phyloP scores from a whole-genome alignment of 2,329 filamentous ascomycete species.

The Colletotrichum paranaense region DNA sequence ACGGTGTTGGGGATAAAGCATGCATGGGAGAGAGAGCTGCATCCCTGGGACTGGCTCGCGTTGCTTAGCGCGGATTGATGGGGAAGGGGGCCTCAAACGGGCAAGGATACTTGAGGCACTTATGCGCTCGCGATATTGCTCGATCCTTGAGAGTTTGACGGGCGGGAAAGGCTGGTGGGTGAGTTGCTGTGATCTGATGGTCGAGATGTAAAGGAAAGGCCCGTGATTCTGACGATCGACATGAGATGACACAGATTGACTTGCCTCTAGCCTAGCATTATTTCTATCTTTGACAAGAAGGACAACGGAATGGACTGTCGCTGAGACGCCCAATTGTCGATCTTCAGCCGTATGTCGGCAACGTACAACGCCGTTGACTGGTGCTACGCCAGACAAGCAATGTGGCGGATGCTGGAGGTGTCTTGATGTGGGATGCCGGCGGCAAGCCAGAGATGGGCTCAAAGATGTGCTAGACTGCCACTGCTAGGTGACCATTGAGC shows the following conservation, averaged over 20 bases:
- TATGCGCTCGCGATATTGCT: background rate
- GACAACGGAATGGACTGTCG: background rate
- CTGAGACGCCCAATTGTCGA: background rate
- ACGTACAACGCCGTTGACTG: background rate
- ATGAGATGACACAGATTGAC: background rate
- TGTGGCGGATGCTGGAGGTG: background rate
- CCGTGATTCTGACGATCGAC: background rate
- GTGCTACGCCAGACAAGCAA: background rate
- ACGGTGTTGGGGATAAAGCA: background rate
- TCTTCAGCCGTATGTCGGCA: background rate
- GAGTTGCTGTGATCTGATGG: background rate
- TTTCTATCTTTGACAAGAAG: background rate
- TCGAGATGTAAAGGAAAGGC: background rate
- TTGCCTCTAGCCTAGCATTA: background rate
- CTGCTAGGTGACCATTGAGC: background rate
- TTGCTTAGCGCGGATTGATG: slow-evolving; percentile 1
- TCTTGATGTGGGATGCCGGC: background rate
- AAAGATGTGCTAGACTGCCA: background rate
- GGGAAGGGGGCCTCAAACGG: background rate
- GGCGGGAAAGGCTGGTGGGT: background rate
- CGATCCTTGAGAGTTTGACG: slow-evolving; percentile 1
- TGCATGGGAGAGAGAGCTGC: background rate
- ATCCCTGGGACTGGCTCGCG: background rate
- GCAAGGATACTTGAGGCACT: slow-evolving; percentile 8
- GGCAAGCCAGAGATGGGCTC: background rate